Evolutionary conservation across 352 stramenopile species (phyloP), one percentile per base, ranked within the genome.

Genomic region (Phytophthora chlamydospora): DNA sequence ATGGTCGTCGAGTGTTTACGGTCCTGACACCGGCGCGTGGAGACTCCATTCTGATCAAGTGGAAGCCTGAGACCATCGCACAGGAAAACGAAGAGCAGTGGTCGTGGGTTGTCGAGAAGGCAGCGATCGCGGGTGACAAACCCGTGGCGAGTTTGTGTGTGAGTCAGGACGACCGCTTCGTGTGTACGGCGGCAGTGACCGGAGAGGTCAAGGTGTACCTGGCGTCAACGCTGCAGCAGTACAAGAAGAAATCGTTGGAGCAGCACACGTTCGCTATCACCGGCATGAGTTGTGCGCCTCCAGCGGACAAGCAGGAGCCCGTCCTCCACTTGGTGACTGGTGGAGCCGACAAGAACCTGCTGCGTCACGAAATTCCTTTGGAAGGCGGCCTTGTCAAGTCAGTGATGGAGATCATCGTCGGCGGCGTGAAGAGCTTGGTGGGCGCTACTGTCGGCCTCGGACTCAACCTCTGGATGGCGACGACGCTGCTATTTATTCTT

Each of bases 211-310:
- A 80, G 24, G 78, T 91, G 32, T 93, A 88, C 50, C 47, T 74
- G 7, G 49, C 82, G 3, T 62, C 58, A 4, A 80, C 62, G 11
- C 49, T 95, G 16, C 60, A 75, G 13, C 59, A 74, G 43, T 90
- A 89, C 67, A 80, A 78, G 38, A 80, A 76, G 47, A 57, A 63
- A 16, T 89, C 76, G 19, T 71, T 60, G 8, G 74, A 83, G 38
- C 69, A 92, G 61, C 86, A 95, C 62, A 77, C 73, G 31, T 93
- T 95, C 42, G 86, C 86, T 19, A 91, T 95, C 62, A 95, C 86
- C 5, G 86, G 86, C 29, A 89, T 95, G 78, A 87, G 78, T 33
- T 93, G 90, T 43, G 70, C 73, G n/a, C 57, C 68, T 6, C 48
- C 66, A 0, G 55, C 45, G 4, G 70, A 80, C 44, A 80, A 75